These are phyloP conservation scores for Pyrenopolyporus hunteri DNA, from an alignment of 495 filamentous ascomycete genomes.

Conservation along the genomic window DNA sequence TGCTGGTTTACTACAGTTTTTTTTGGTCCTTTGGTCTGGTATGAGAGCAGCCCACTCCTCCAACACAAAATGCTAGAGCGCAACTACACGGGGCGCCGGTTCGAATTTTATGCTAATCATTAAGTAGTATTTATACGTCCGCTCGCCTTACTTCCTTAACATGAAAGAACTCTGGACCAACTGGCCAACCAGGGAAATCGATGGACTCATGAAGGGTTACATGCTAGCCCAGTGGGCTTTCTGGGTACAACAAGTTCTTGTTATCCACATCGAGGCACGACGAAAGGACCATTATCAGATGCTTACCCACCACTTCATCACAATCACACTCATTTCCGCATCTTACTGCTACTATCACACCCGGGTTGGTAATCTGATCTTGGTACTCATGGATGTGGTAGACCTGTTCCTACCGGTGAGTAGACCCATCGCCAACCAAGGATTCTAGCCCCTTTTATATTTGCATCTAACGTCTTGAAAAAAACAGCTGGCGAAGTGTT, in stretches of 20 bases:
- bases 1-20: slow-evolving; percentile 75
- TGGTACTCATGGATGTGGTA: slow-evolving; percentile 92
- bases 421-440: slow-evolving; percentile 9
- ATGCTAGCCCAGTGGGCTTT: slow-evolving; percentile 91
- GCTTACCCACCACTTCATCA: slow-evolving; percentile 94
- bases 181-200: slow-evolving; percentile 78
- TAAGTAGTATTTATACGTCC: slow-evolving; percentile 76
- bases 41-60: slow-evolving; percentile 45
- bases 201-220: slow-evolving; percentile 83
- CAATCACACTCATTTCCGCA: slow-evolving; percentile 74
- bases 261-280: slow-evolving; percentile 91
- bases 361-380: slow-evolving; percentile 84
- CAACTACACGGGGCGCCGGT: neutral
- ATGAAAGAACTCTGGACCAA: slow-evolving; percentile 78
- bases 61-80: neutral
- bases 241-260: slow-evolving; percentile 91
- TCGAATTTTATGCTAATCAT: slow-evolving; percentile 30
- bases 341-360: slow-evolving; percentile 86
- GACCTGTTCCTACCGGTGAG: slow-evolving; percentile 87
- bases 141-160: slow-evolving; percentile 79
- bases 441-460: neutral
- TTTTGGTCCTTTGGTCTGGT: slow-evolving; percentile 89
- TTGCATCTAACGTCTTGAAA: slow-evolving; percentile 34
- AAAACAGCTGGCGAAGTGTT: slow-evolving; percentile 82
- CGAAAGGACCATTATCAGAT: slow-evolving; percentile 96